Evolutionary conservation across 805 yeast genomes (phyloP), one percentile per base, ranked within the genome.

Genomic region (Lipomyces yamadae): DNA sequence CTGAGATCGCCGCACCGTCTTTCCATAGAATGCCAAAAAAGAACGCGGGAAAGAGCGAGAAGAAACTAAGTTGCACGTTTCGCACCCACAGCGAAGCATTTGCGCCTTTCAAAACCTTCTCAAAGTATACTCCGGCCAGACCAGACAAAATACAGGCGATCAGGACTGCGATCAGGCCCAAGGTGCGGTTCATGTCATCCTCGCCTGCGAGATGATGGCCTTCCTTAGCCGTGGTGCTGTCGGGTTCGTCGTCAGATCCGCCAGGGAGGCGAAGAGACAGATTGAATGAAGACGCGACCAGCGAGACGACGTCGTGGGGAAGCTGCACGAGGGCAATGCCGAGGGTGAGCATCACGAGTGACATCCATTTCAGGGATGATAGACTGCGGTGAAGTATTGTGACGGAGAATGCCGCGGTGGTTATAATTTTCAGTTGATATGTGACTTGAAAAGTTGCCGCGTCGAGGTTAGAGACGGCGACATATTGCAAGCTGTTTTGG

Each of bases 371-470:
- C 33, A 64, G 59, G 54, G 71, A 70, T 37, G 73, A 59, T n/a
- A 80, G 75, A 13, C 70, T 62, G 11, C 79, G 74, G 61, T 77
- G 76, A 45, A 80, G 74, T 62, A 80, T 74, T 11, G 76, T 73
- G 55, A 80, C 82, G 1, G 81, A 78, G 63, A 80, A 80, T 58
- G 78, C 74, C 30, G 82, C 82, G 5, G 82, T 80, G 18, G 82
- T 79, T 68, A 80, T 72, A 62, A 80, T 80, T 69, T 80, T 80
- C 63, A 80, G 78, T 74, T 80, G 82, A 74, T 80, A 80, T 8
- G 81, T 78, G 62, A 80, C 82, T 73, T 80, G 82, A 71, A 80
- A 79, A 5, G 81, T 78, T 13, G 81, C 81, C 1, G 82, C 82
- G 58, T 78, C 80, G 50, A 80, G 72, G 72, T 79, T 78, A 18